Percentiles rank a stretch among this genome's conserved stretches.
phyloP scores from a whole-genome alignment of 805 yeast genomes.

The Novakomyces olei region DNA sequence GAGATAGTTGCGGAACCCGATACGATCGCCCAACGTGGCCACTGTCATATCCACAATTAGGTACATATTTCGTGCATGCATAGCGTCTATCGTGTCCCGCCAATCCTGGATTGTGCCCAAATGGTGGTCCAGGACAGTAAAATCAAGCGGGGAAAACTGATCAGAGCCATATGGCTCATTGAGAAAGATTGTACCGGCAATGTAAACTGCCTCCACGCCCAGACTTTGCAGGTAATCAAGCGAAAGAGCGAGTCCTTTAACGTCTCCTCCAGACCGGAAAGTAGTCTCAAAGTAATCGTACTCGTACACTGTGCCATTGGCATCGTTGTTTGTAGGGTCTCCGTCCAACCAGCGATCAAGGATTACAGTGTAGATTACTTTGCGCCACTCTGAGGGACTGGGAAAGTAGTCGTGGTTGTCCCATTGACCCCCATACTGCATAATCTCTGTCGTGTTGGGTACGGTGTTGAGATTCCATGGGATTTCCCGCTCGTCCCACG shows the following conservation, averaged over 20 bases:
- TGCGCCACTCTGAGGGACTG: constrained; percentile 2
- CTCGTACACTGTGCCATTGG: not conserved
- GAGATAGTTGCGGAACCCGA: not conserved
- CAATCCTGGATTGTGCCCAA: constrained; percentile 3
- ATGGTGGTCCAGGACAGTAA: constrained; percentile 3
- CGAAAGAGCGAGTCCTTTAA: not conserved
- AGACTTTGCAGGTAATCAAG: constrained; percentile 2
- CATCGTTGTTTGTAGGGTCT: constrained; percentile 3
- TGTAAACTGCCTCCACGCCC: constrained; percentile 1
- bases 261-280: constrained; percentile 4
- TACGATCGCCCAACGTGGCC: constrained; percentile 3
- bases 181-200: constrained; percentile 3
- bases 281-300: constrained; percentile 1
- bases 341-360: constrained; percentile 3
- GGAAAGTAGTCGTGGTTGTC: constrained; percentile 1
- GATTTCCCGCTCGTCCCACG: not conserved
- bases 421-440: constrained; percentile 3
- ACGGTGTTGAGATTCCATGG: constrained; percentile 2
- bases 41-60: constrained; percentile 3
- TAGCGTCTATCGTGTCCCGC: constrained; percentile 1
- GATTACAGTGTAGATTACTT: not conserved
- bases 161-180: constrained; percentile 4
- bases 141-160: constrained; percentile 4
- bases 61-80: constrained; percentile 2
- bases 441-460: not conserved